Conservation (phyloP, 805 yeast genomes). For the Wickerhamomyces kurtzmanii region DNA sequence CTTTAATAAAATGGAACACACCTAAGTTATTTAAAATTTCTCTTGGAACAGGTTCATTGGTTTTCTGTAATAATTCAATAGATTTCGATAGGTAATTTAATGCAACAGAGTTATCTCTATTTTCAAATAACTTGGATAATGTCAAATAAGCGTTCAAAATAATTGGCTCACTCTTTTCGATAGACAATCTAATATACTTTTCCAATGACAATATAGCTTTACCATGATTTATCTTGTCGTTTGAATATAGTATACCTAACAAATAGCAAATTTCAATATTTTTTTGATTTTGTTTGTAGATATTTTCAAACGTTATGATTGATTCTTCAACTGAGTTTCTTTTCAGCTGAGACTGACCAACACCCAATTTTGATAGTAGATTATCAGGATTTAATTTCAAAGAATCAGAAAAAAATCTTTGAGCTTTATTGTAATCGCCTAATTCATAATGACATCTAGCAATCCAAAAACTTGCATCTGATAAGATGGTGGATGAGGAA, state of each 20-base stretch:
- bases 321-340: conserved; percentile 78
- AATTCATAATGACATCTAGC: conserved; percentile 65
- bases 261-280: conserved; percentile 67
- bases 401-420: conserved; percentile 64
- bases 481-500: conserved; percentile 29
- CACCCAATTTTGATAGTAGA: conserved; percentile 65
- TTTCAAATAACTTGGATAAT: conserved; percentile 63
- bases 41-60: conserved; percentile 29
- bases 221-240: conserved; percentile 16
- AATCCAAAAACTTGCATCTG: conserved; percentile 75
- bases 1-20: conserved; percentile 63
- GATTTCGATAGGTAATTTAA: conserved; percentile 54
- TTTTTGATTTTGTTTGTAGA: conserved; percentile 56
- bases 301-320: conserved; percentile 69
- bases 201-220: conserved; percentile 61
- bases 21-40: conserved; percentile 78
- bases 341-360: conserved; percentile 75
- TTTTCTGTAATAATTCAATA: conserved; percentile 32
- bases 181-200: conserved; percentile 55
- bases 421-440: conserved; percentile 59
- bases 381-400: conserved; percentile 55
- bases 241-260: conserved; percentile 64
- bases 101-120: conserved; percentile 56
- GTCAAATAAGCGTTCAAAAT: conserved; percentile 56
- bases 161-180: conserved; percentile 47